phyloP scores from a whole-genome alignment of 2,329 filamentous ascomycete species.

The Hypoxylon sp. region DNA sequence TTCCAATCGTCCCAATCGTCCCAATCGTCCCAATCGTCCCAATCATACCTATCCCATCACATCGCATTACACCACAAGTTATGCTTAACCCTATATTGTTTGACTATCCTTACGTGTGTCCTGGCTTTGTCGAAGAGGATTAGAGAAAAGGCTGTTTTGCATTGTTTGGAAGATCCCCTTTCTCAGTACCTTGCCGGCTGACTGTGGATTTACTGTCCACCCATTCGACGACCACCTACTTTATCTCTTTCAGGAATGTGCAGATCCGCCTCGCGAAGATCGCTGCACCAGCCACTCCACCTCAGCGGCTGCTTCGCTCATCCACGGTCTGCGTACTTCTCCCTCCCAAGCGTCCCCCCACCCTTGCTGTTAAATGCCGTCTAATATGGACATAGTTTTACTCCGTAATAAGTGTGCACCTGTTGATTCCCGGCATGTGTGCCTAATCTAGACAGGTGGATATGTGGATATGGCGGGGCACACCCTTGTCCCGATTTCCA shows the following conservation, averaged over 20 bases:
- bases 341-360: conserved; percentile 14
- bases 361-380: conserved; percentile 30
- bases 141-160: conserved; percentile 37
- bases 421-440: conserved; percentile 35
- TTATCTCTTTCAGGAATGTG: conserved; percentile 42
- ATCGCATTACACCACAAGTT: conserved; percentile 22
- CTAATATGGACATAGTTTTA: conserved; percentile 22
- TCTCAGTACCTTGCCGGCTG: conserved; percentile 12
- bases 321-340: conserved; percentile 16
- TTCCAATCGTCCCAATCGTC: too few species aligned
- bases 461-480: conserved; percentile 24
- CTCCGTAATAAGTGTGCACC: conserved; percentile 24
- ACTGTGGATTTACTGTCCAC: conserved; percentile 29
- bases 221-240: conserved; percentile 38
- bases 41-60: conserved; percentile 12
- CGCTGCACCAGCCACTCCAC: conserved; percentile 38
- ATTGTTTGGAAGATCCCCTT: conserved; percentile 37
- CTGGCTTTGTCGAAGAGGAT: conserved; percentile 10
- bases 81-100: conserved; percentile 27
- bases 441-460: conserved; percentile 34
- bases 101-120: not conserved
- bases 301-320: conserved; percentile 27
- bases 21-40: not conserved
- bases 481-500: conserved; percentile 41
- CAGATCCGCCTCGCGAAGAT: conserved; percentile 44